Evolutionary conservation across 139 green algal species (phyloP).

Genomic region (Prasinococcaceae sp.): DNA sequence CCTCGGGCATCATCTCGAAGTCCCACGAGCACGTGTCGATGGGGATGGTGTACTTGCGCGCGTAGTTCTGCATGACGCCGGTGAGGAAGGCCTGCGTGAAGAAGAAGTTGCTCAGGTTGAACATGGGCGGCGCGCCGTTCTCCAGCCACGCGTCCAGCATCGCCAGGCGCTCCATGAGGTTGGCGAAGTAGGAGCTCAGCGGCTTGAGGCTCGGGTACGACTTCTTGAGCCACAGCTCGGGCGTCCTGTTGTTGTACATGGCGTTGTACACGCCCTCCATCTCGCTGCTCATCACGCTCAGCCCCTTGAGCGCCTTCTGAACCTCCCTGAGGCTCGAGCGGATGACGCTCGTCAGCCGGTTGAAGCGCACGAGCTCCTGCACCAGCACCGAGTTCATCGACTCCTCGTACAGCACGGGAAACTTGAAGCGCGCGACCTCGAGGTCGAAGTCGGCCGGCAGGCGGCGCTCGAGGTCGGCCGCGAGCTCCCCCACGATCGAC

Average conservation of each 20-base stretch:
- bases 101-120: conserved; percentile 71
- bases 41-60: conserved; percentile 27
- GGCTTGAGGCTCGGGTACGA: conserved; percentile 57
- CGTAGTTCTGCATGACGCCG: conserved; percentile 37
- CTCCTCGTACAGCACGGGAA: conserved; percentile 62
- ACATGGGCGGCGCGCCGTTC: conserved; percentile 41
- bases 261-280: conserved; percentile 31
- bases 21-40: conserved; percentile 33
- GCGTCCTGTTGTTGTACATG: conserved; percentile 41
- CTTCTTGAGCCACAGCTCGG: conserved; percentile 41
- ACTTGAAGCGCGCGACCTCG: conserved; percentile 48
- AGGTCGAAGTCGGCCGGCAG: conserved; percentile 50
- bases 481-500: conserved; percentile 36
- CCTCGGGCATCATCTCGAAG: conserved; percentile 23
- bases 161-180: conserved; percentile 42
- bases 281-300: conserved; percentile 54
- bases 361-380: conserved; percentile 69
- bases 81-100: conserved; percentile 70
- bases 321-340: conserved; percentile 29
- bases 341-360: conserved; percentile 44
- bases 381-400: conserved; percentile 66
- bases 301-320: conserved; percentile 34
- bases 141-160: conserved; percentile 48
- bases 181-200: conserved; percentile 45
- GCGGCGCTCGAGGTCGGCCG: conserved; percentile 36